Evolutionary conservation across 2,329 filamentous ascomycete species (phyloP).

Genomic region (Xylaria sp.): DNA sequence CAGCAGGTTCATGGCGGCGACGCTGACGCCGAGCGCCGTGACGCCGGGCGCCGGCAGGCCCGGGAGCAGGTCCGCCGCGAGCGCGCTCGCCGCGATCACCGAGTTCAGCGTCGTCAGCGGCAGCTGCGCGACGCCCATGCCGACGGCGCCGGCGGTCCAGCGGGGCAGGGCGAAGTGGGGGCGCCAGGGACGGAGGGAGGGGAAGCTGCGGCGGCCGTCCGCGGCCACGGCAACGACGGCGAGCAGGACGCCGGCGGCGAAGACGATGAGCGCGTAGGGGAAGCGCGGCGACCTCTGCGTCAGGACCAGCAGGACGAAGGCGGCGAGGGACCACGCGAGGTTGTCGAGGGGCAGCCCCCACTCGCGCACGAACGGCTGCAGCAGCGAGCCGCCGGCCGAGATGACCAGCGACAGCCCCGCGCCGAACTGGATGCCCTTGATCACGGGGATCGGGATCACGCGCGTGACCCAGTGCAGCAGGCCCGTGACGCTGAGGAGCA

Average conservation of each 20-base stretch:
- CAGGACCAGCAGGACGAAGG: slow-evolving; percentile 70
- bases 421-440: slow-evolving; percentile 94
- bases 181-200: slow-evolving; percentile 62
- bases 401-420: slow-evolving; percentile 83
- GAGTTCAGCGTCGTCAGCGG: slow-evolving; percentile 93
- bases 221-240: slow-evolving; percentile 51
- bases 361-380: slow-evolving; percentile 59
- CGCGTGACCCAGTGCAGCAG: slow-evolving; percentile 73
- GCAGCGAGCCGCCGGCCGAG: slow-evolving; percentile 70
- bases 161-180: slow-evolving; percentile 55
- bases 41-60: slow-evolving; percentile 67
- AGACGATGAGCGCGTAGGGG: slow-evolving; percentile 78
- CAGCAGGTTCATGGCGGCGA: slow-evolving; percentile 80
- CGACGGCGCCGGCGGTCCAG: slow-evolving; percentile 44
- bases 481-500: slow-evolving; percentile 78
- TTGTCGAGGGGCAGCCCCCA: slow-evolving; percentile 79
- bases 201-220: slow-evolving; percentile 43
- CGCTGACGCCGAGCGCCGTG: slow-evolving; percentile 78
- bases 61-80: slow-evolving; percentile 78
- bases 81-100: slow-evolving; percentile 81
- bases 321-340: slow-evolving; percentile 72
- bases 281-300: slow-evolving; percentile 67
- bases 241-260: slow-evolving; percentile 68
- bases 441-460: slow-evolving; percentile 81
- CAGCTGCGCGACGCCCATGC: slow-evolving; percentile 79